These are phyloP conservation scores for Kandelia obovata DNA, from an alignment of 345 rosid species.

Conservation along the genomic window DNA sequence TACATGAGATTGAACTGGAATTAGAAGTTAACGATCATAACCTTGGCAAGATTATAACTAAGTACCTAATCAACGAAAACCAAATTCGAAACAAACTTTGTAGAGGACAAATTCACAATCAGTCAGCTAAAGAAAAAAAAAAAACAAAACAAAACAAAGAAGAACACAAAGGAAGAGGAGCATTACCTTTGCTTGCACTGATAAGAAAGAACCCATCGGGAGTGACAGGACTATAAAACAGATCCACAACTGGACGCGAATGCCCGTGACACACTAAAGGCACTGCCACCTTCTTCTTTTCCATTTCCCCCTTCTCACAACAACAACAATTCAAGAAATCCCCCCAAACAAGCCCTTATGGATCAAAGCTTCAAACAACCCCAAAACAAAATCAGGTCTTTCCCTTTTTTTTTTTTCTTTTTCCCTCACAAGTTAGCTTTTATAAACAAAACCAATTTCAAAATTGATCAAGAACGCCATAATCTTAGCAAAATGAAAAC, in stretches of 20 bases:
- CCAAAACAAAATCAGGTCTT: not conserved
- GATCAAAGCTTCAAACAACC: slow-evolving; percentile 7
- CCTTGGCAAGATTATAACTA: not conserved
- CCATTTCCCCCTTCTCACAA: slow-evolving; percentile 21
- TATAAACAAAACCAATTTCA: too few relatives aligned
- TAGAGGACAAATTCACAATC: not conserved
- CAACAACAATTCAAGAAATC: slow-evolving; percentile 2
- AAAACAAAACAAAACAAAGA: not conserved
- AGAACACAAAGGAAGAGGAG: not conserved
- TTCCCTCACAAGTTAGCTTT: not conserved
- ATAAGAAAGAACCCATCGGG: slow-evolving; percentile 72
- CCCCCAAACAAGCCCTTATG: not conserved
- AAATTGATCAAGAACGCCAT: too few relatives aligned
- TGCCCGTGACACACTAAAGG: slow-evolving; percentile 78
- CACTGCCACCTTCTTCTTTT: slow-evolving; percentile 42
- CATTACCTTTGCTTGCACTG: slow-evolving; percentile 70
- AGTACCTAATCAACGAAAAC: not conserved
- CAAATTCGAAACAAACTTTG: not conserved
- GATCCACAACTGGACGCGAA: slow-evolving; percentile 71
- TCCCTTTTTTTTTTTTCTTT: not conserved
- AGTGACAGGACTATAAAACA: slow-evolving; percentile 63
- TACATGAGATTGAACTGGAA: not conserved
- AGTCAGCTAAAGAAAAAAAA: too few relatives aligned
- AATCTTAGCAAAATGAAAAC: too few relatives aligned
- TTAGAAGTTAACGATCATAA: not conserved